Conservation (phyloP, 108 stramenopile species). For the Cylindrotheca fusiformis region DNA sequence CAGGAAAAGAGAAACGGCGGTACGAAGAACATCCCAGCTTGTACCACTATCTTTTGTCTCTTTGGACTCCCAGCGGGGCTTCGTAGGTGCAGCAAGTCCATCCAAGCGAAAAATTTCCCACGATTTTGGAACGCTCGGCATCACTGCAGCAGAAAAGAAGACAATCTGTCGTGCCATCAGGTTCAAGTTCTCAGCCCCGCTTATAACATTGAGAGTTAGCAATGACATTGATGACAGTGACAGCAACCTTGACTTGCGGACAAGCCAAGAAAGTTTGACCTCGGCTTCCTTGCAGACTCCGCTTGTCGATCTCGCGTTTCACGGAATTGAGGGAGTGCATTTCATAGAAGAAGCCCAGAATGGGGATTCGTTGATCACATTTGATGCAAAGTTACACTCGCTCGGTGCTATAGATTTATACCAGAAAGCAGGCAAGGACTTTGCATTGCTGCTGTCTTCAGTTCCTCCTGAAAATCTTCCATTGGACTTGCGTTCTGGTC, state of each 20-base stretch:
- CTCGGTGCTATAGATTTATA: conserved; percentile 48
- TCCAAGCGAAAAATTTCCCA: too few relatives aligned
- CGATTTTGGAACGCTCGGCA: too few relatives aligned
- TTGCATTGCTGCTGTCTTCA: conserved; percentile 53
- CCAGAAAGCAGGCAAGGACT: conserved; percentile 45
- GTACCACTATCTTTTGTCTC: too few relatives aligned
- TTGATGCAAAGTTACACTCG: conserved; percentile 50
- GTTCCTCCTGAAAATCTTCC: conserved; percentile 25
- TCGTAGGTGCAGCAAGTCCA: too few relatives aligned
- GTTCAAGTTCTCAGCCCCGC: conserved; percentile 62
- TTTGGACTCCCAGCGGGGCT: too few relatives aligned
- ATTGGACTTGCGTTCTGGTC: not conserved
- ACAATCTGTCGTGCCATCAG: conserved; percentile 8
- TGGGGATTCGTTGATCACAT: conserved; percentile 17
- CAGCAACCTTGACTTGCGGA: not conserved
- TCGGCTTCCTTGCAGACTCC: conserved; percentile 6
- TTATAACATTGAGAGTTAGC: conserved; percentile 39
- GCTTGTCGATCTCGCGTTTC: conserved; percentile 45
- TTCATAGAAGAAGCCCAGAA: conserved; percentile 8
- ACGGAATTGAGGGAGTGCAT: conserved; percentile 50
- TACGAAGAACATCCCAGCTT: not conserved
- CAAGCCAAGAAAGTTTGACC: too few relatives aligned
- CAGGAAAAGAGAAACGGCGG: not conserved
- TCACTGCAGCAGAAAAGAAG: conserved; percentile 1
- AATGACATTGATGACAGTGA: conserved; percentile 50